phyloP scores from a whole-genome alignment of 345 rosid genomes.

The Heritiera littoralis region DNA sequence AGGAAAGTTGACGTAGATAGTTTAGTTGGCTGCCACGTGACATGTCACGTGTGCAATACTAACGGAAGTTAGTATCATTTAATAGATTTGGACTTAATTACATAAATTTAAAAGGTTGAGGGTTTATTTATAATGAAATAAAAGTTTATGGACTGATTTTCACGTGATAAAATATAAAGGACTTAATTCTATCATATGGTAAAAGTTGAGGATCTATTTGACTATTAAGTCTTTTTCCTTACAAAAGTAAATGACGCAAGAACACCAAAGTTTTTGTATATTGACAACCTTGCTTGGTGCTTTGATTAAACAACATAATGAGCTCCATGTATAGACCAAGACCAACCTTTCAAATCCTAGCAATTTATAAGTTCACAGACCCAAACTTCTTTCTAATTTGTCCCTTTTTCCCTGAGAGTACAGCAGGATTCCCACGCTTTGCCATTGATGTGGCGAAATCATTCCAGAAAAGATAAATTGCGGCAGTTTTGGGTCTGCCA shows the following conservation, averaged over 20 bases:
- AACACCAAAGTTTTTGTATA: neutral
- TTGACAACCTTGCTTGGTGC: neutral
- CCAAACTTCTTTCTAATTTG: constrained; percentile 70
- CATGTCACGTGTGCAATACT: too few species aligned
- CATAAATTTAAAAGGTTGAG: too few species aligned
- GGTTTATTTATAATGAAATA: too few species aligned
- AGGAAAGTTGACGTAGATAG: too few species aligned
- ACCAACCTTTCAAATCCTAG: neutral
- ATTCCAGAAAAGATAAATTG: constrained; percentile 45
- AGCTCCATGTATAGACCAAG: neutral
- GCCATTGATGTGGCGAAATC: constrained; percentile 81
- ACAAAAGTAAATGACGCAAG: neutral
- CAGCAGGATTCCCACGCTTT: constrained; percentile 58
- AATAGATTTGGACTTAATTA: too few species aligned
- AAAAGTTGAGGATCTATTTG: too few species aligned
- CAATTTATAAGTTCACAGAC: constrained; percentile 42
- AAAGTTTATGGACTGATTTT: too few species aligned
- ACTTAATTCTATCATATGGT: too few species aligned
- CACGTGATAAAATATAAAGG: too few species aligned
- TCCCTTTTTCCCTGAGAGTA: constrained; percentile 60
- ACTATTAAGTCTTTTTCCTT: too few species aligned
- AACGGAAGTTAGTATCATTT: too few species aligned
- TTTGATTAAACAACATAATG: neutral
- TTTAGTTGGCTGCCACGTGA: too few species aligned
- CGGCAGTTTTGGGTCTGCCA: constrained; percentile 50